Evolutionary conservation across 805 yeast species (phyloP).

Genomic region (Saccharomycopsis schoenii): DNA sequence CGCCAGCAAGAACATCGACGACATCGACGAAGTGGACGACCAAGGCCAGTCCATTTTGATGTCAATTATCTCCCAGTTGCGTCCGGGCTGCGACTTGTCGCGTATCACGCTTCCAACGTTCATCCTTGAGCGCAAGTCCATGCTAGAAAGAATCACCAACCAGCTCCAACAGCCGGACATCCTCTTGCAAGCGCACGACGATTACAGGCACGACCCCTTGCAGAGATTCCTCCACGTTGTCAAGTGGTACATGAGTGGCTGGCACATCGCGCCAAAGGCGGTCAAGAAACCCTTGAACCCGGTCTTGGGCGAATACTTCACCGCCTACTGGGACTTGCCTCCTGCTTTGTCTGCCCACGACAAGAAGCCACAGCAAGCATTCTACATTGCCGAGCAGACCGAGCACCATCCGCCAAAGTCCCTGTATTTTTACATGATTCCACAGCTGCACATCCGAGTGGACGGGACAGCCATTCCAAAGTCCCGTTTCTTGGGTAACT

Average conservation of each 20-base stretch:
- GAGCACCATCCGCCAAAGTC: constrained; percentile 99
- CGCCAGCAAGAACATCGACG: constrained; percentile 36
- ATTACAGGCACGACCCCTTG: constrained; percentile 38
- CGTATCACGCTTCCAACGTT: constrained; percentile 93
- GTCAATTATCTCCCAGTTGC: constrained; percentile 81
- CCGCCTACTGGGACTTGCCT: constrained; percentile 87
- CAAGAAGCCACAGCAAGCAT: constrained; percentile 55
- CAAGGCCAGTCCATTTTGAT: constrained; percentile 80
- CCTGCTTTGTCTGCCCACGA: not conserved
- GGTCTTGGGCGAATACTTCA: constrained; percentile 81
- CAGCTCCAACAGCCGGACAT: constrained; percentile 73
- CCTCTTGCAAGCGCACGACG: constrained; percentile 55
- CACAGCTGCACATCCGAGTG: constrained; percentile 68
- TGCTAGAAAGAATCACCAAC: constrained; percentile 93
- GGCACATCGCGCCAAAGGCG: constrained; percentile 99
- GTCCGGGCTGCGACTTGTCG: constrained; percentile 87
- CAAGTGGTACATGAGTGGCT: constrained; percentile 86
- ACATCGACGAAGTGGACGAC: constrained; percentile 85
- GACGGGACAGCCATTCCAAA: constrained; percentile 87
- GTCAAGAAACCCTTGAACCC: constrained; percentile 97
- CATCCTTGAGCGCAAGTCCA: constrained; percentile 86
- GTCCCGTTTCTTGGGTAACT: constrained; percentile 85
- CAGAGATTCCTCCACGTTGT: constrained; percentile 66
- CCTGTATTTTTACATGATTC: constrained; percentile 80
- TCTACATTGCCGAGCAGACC: constrained; percentile 86